Base-by-base conservation (phyloP, 2,329 filamentous ascomycete species). In the Tricladium varicosporioides region DNA sequence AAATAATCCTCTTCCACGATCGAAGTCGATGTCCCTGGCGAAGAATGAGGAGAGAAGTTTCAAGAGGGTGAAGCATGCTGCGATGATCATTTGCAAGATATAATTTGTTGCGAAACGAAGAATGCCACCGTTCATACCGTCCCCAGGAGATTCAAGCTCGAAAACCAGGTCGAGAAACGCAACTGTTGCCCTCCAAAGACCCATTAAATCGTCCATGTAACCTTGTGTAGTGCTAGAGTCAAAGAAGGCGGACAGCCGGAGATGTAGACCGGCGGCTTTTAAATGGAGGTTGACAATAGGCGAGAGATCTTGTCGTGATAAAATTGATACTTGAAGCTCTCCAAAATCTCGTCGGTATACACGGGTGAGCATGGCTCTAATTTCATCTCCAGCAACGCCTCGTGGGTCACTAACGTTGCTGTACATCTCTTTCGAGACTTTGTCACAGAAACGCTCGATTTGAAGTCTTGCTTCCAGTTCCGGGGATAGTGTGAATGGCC, bases 11-110 rank as follows among this genome's bases (percentile, higher is more conserved):
- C 87, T 82, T 11, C 86, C 87, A 5, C 84, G 79, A 40, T 86
- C 80, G 56, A 83, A 84, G 63, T 92, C 87, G 54, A 89, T 84
- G n/a, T 85, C 84, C 63, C 81, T 81, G 43, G 86, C 80, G 65
- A 92, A 92, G 73, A 87, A 87, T 16, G 89, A 91, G 50, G 86
- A 84, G 74, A 92, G 86, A 56, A 93, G 78, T 67, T 92, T 93
- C 60, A 92, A 79, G 48, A 94, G 75, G 1, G 88, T 86, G 65
- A 92, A 92, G 2, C 87, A 86, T 5, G 87, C 88, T 1, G 89
- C 89, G n/a, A 92, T 84, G 56, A 92, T 83, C 87, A 93, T 92
- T 72, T 93, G 89, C 69, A 91, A 86, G 52, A 93, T 83, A 71
- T 92, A 92, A 69, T 88, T 91, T 62, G 83, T 87, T 22, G 85